Conservation (phyloP, 345 rosid genomes). For the Syzygium aqueum region DNA sequence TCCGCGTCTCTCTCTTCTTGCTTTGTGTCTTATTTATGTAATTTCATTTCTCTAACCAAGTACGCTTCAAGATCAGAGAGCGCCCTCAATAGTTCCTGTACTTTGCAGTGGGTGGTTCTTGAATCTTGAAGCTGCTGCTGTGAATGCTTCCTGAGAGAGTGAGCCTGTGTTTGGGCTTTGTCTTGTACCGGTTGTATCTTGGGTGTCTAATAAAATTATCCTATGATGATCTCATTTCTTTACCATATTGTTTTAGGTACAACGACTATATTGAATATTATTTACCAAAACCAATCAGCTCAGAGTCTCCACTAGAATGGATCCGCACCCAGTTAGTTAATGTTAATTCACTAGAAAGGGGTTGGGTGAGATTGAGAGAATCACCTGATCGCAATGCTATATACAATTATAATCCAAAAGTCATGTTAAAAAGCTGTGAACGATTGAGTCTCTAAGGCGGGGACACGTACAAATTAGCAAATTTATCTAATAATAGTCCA, state of each 20-base stretch:
- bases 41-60: background rate
- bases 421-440: rapidly evolving
- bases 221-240: background rate
- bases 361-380: background rate
- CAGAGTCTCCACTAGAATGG: background rate
- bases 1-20: background rate
- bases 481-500: background rate
- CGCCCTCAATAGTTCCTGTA: background rate
- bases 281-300: background rate
- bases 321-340: background rate
- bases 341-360: background rate
- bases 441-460: background rate
- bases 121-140: background rate
- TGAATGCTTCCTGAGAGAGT: background rate
- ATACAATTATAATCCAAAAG: background rate
- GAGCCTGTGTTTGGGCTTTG: background rate
- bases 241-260: background rate
- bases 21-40: background rate
- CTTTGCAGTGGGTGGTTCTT: background rate
- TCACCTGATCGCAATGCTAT: background rate
- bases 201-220: background rate
- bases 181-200: background rate
- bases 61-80: background rate
- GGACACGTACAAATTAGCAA: background rate
- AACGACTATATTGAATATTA: background rate